Evolutionary conservation across 2,329 filamentous ascomycete species (phyloP).

Genomic region (Alternaria arborescens): DNA sequence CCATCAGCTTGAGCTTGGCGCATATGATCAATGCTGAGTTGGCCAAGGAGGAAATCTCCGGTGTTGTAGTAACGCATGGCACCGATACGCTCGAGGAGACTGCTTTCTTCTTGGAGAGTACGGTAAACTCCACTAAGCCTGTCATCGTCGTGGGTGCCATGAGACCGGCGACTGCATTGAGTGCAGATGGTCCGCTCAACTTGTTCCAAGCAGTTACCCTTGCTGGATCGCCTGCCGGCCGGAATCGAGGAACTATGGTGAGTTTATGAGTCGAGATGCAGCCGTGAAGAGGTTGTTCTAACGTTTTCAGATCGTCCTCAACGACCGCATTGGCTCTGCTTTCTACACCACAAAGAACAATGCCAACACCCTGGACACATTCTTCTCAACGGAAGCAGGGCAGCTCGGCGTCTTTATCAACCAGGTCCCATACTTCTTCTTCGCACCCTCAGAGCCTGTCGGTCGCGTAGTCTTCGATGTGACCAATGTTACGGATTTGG

Average conservation of each 20-base stretch:
- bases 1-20: conserved; percentile 59
- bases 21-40: conserved; percentile 61
- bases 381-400: conserved; percentile 64
- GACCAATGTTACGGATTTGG: conserved; percentile 57
- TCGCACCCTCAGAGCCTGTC: conserved; percentile 55
- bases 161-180: conserved; percentile 69
- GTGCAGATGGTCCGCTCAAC: conserved; percentile 70
- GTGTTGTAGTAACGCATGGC: conserved; percentile 70
- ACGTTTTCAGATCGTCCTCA: conserved; percentile 58
- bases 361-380: conserved; percentile 70
- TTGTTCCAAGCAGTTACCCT: conserved; percentile 68
- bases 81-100: conserved; percentile 72
- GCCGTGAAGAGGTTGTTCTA: neutral
- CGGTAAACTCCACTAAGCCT: conserved; percentile 65
- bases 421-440: conserved; percentile 68
- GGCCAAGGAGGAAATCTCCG: conserved; percentile 52
- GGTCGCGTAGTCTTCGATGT: conserved; percentile 57
- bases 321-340: conserved; percentile 67
- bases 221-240: conserved; percentile 58
- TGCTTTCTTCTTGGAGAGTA: conserved; percentile 69
- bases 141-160: conserved; percentile 69
- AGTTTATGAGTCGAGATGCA: neutral
- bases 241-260: conserved; percentile 63
- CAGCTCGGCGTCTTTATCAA: conserved; percentile 67
- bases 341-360: conserved; percentile 70